Conservation (phyloP, 768 basidiomycete species). For the Boletus insuetus region DNA sequence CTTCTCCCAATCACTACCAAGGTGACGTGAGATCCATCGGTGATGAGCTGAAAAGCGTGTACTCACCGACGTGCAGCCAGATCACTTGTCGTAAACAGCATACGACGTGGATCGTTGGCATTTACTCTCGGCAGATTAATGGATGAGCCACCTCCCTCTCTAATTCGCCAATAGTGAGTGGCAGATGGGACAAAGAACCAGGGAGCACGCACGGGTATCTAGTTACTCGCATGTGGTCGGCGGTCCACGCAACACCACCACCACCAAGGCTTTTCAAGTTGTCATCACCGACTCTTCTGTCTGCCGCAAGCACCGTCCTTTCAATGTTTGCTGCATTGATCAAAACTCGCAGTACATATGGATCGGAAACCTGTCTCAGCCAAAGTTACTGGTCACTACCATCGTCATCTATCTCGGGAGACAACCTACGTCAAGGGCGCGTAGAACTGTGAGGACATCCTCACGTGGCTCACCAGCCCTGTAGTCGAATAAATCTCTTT, state of each 20-base stretch:
- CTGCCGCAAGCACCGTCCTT: constrained; percentile 58
- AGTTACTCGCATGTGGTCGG: constrained; percentile 59
- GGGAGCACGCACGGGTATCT: constrained; percentile 55
- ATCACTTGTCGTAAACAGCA: constrained; percentile 55
- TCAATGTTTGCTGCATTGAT: constrained; percentile 79
- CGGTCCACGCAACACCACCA: constrained; percentile 62
- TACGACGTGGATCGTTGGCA: constrained; percentile 36
- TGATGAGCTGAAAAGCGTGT: neutral
- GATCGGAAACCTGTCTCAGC: constrained; percentile 61
- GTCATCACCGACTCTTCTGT: constrained; percentile 62
- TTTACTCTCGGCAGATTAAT: constrained; percentile 34
- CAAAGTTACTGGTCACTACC: neutral
- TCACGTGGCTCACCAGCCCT: constrained; percentile 64
- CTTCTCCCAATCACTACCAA: constrained; percentile 46
- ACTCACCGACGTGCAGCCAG: constrained; percentile 48
- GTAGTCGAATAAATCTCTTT: constrained; percentile 82
- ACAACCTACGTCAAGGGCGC: constrained; percentile 68
- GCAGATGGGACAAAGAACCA: neutral
- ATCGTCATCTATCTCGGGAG: neutral
- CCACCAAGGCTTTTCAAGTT: constrained; percentile 41
- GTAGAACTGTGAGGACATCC: constrained; percentile 68
- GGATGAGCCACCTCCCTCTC: constrained; percentile 68
- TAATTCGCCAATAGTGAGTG: constrained; percentile 24
- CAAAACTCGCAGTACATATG: constrained; percentile 73
- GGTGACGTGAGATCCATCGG: neutral